Percentiles rank a stretch among this genome's conserved stretches.
Evolutionary conservation across 768 basidiomycete genomes (phyloP).

Genomic region (Russula vinacea): DNA sequence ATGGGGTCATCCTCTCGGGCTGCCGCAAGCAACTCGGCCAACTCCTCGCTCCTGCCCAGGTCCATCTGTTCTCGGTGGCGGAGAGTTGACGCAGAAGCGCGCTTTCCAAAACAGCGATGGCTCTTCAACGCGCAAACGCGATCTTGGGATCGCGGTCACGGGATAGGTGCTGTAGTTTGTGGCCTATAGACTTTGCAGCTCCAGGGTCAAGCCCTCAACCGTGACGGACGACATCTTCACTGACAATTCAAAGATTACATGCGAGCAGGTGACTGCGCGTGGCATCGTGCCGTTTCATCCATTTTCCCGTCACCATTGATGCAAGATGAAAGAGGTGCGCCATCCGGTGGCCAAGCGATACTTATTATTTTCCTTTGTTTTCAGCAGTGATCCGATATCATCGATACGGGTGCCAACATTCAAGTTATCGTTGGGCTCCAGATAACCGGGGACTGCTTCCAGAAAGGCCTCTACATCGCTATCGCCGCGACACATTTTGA

Average conservation of each 20-base stretch:
- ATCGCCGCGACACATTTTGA: conserved; percentile 1
- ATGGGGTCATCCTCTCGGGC: neutral
- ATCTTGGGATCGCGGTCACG: conserved; percentile 10
- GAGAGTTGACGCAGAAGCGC: conserved; percentile 1
- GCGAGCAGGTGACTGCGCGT: conserved; percentile 18
- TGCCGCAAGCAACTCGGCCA: neutral
- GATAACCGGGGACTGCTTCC: conserved; percentile 6
- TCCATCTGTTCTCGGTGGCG: neutral
- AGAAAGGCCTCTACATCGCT: neutral
- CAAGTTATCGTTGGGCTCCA: neutral
- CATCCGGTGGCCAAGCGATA: conserved; percentile 4
- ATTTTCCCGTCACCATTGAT: conserved; percentile 10
- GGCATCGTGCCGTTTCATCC: conserved; percentile 13
- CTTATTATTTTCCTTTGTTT: neutral
- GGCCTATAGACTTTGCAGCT: neutral
- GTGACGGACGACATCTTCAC: conserved; percentile 6
- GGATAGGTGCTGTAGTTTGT: conserved; percentile 4
- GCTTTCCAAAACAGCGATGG: neutral
- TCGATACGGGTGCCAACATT: neutral
- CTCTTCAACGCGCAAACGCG: conserved; percentile 10
- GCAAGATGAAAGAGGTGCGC: conserved; percentile 12
- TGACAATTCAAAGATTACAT: conserved; percentile 17
- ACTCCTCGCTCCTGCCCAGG: neutral
- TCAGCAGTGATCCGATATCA: conserved; percentile 11
- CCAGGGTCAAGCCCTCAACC: neutral